A percentile compares a stretch with the other conserved stretches of the same genome.
Evolutionary conservation across 257 asterid genomes (phyloP).

Genomic region (Nicotiana noctiflora): DNA sequence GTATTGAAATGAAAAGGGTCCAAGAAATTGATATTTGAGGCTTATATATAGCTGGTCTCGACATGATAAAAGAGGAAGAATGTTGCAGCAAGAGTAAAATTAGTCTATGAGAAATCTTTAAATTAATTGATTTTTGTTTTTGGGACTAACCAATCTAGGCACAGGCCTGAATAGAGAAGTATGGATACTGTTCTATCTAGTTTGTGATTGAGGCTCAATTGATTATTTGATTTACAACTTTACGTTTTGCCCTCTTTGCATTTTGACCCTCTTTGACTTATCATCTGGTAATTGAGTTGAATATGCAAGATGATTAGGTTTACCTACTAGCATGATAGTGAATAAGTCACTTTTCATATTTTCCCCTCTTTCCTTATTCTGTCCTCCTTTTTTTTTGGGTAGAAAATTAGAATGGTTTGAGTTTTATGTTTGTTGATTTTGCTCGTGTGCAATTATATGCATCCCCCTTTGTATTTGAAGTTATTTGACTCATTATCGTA

Average conservation of each 20-base stretch:
- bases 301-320: background rate
- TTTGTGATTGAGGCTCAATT: conserved; percentile 1
- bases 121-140: background rate
- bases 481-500: background rate
- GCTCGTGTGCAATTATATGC: background rate
- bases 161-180: background rate
- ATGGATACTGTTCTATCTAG: background rate
- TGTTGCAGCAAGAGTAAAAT: background rate
- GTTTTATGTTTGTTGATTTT: background rate
- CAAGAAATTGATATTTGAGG: background rate
- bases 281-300: background rate
- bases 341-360: background rate
- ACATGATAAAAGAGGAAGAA: too few species aligned
- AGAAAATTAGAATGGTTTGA: background rate
- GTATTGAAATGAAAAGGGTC: background rate
- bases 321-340: background rate
- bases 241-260: background rate
- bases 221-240: background rate
- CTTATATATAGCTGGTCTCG: background rate
- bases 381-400: background rate
- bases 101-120: background rate
- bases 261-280: background rate
- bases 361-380: background rate
- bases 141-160: background rate
- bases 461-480: background rate